A percentile compares a stretch with the other conserved stretches of the same genome.
Evolutionary conservation across 75 land plant genomes (phyloP).

Genomic region (Picea glauca): DNA sequence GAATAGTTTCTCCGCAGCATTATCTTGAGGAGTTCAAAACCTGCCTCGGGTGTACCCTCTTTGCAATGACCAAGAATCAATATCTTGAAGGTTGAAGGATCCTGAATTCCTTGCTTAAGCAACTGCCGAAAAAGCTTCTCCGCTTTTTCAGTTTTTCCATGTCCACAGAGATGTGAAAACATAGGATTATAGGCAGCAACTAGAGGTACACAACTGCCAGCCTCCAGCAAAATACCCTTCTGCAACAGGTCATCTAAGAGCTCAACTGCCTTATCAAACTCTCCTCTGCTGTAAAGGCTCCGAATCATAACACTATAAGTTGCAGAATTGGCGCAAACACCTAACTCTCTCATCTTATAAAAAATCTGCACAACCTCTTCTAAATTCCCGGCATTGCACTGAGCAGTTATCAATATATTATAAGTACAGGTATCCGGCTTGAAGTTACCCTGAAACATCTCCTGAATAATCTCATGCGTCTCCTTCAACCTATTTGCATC

Average conservation of each 20-base stretch:
- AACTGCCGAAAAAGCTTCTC: slow-evolving; percentile 54
- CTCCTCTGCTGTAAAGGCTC: slow-evolving; percentile 29
- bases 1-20: slow-evolving; percentile 55
- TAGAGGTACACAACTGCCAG: slow-evolving; percentile 41
- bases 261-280: slow-evolving; percentile 47
- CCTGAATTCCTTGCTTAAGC: slow-evolving; percentile 47
- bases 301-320: slow-evolving; percentile 45
- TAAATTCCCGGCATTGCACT: slow-evolving; percentile 48
- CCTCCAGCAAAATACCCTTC: slow-evolving; percentile 36
- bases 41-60: slow-evolving; percentile 40
- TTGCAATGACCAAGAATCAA: slow-evolving; percentile 65
- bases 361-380: slow-evolving; percentile 55
- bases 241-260: slow-evolving; percentile 49
- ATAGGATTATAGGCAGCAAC: slow-evolving; percentile 66
- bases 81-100: slow-evolving; percentile 39
- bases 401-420: slow-evolving; percentile 57
- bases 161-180: slow-evolving; percentile 52
- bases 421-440: slow-evolving; percentile 67
- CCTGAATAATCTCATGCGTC: slow-evolving; percentile 52
- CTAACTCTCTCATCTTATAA: slow-evolving; percentile 52
- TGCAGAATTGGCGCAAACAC: slow-evolving; percentile 51
- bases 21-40: slow-evolving; percentile 36
- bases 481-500: slow-evolving; percentile 52
- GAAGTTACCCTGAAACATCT: slow-evolving; percentile 23
- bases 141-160: slow-evolving; percentile 66